Evolutionary conservation across 2,329 filamentous ascomycete species (phyloP).

Genomic region (Whalleya microplaca): DNA sequence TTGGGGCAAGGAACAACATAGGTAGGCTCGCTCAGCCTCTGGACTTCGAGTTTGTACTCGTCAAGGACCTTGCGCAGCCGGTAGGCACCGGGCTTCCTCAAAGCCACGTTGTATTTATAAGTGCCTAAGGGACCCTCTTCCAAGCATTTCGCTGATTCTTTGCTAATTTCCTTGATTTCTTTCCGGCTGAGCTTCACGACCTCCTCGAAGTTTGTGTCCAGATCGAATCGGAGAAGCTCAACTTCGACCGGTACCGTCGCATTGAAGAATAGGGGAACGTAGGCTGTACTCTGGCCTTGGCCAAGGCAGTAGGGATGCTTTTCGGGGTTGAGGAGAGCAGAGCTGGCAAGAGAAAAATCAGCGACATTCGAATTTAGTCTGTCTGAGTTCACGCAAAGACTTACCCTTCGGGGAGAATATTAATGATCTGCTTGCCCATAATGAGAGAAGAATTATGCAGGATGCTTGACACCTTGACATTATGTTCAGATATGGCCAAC

Average conservation of each 20-base stretch:
- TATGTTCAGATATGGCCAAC: constrained; percentile 88
- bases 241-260: constrained; percentile 87
- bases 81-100: constrained; percentile 90
- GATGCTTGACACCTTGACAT: constrained; percentile 85
- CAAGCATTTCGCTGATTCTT: constrained; percentile 67
- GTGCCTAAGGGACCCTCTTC: constrained; percentile 64
- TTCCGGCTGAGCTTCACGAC: constrained; percentile 74
- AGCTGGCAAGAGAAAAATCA: constrained; percentile 52
- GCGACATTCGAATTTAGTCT: constrained; percentile 11
- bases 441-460: constrained; percentile 93
- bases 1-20: constrained; percentile 86
- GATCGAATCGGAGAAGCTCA: constrained; percentile 84
- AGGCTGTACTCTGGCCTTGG: constrained; percentile 59
- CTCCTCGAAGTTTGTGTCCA: constrained; percentile 80
- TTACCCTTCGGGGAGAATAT: constrained; percentile 91
- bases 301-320: constrained; percentile 81
- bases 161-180: constrained; percentile 76
- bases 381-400: constrained; percentile 27
- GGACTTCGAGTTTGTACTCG: constrained; percentile 91
- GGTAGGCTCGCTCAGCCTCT: constrained; percentile 73
- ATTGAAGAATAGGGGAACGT: constrained; percentile 88
- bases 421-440: constrained; percentile 94
- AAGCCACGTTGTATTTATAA: constrained; percentile 70
- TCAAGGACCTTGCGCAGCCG: constrained; percentile 84
- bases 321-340: constrained; percentile 85